Conservation (phyloP, 2,329 filamentous ascomycete genomes). For the Talaromyces sp. region DNA sequence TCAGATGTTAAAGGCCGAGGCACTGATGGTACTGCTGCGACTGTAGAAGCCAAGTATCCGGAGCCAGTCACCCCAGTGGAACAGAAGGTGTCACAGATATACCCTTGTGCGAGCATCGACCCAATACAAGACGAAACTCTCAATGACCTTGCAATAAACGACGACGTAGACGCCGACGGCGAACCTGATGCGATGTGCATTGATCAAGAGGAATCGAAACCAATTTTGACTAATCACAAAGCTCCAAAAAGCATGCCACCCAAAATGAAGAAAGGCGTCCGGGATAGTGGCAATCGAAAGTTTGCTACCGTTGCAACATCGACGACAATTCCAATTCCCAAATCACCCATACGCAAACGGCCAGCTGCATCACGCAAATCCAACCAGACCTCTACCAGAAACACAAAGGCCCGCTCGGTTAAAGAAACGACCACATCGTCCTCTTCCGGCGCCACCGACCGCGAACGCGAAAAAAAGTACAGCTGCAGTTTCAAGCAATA, state of each 20-base stretch:
- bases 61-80: conserved; percentile 15
- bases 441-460: neutral
- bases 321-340: neutral
- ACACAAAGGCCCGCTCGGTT: neutral
- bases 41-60: conserved; percentile 14
- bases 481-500: conserved; percentile 75
- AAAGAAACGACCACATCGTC: neutral
- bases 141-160: conserved; percentile 7
- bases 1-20: neutral
- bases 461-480: conserved; percentile 44
- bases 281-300: neutral
- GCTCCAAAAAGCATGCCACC: neutral
- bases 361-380: neutral
- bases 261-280: neutral
- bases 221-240: neutral
- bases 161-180: conserved; percentile 17
- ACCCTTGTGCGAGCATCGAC: conserved; percentile 1
- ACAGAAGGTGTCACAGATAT: conserved; percentile 12
- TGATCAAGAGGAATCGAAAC: neutral
- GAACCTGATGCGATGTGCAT: conserved; percentile 8
- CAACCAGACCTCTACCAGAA: conserved; percentile 1
- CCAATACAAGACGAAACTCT: neutral
- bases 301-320: neutral
- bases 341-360: conserved; percentile 5
- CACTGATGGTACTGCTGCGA: neutral